Evolutionary conservation across 306 rosid genomes (phyloP).

Genomic region (Castanospermum australe): DNA sequence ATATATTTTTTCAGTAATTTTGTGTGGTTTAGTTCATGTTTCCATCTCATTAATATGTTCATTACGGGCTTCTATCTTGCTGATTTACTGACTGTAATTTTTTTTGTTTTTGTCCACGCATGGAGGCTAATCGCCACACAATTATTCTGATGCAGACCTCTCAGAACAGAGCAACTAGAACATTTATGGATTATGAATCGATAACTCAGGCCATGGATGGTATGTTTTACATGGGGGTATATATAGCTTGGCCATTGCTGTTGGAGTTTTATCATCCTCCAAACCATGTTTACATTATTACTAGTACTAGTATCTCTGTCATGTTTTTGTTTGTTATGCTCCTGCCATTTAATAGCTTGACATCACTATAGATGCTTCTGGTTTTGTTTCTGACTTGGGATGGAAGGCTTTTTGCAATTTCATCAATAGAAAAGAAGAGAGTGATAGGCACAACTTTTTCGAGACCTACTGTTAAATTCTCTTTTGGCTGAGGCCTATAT

Average conservation of each 20-base stretch:
- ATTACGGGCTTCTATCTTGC: not conserved
- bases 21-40: not conserved
- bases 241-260: not conserved
- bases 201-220: slow-evolving; percentile 96
- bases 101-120: not conserved
- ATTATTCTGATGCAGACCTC: slow-evolving; percentile 94
- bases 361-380: not conserved
- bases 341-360: not conserved
- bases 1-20: too few relatives aligned
- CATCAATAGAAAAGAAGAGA: not conserved
- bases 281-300: not conserved
- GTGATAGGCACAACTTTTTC: not conserved
- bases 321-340: not conserved
- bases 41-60: not conserved
- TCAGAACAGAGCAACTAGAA: slow-evolving; percentile 78
- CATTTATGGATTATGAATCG: slow-evolving; percentile 89
- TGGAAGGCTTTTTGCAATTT: not conserved
- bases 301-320: not conserved
- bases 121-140: slow-evolving; percentile 92
- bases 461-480: not conserved
- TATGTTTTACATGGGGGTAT: slow-evolving; percentile 27
- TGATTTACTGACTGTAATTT: not conserved
- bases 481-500: not conserved
- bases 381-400: not conserved
- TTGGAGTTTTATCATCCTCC: not conserved